A percentile compares a stretch with the other conserved stretches of the same genome.
Conservation (phyloP, 805 yeast species). For the Barnettozyma vustinii region DNA sequence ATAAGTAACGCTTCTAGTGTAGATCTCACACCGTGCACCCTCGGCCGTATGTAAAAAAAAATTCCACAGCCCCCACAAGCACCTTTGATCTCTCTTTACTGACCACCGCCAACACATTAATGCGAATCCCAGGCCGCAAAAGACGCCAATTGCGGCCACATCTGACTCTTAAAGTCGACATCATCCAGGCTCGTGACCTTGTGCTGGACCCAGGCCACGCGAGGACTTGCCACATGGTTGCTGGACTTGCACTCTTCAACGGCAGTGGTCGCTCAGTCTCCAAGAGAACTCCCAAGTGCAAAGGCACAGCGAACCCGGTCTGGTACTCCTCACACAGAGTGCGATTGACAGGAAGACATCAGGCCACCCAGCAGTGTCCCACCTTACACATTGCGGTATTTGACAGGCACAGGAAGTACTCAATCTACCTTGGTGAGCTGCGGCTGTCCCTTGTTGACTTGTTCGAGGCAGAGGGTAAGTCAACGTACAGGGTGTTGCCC, state of each 20-base stretch:
- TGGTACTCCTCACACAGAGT: constrained; percentile 20
- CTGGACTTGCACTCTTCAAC: constrained; percentile 21
- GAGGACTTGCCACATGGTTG: constrained; percentile 12
- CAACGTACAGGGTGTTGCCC: constrained; percentile 19
- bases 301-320: constrained; percentile 20
- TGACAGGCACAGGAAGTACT: constrained; percentile 24
- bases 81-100: background rate
- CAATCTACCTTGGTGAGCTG: constrained; percentile 25
- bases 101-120: background rate
- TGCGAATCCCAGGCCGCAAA: background rate
- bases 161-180: constrained; percentile 17
- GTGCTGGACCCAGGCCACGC: constrained; percentile 13
- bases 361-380: constrained; percentile 5
- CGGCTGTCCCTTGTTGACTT: constrained; percentile 20
- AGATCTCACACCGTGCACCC: background rate
- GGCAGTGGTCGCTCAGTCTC: constrained; percentile 7
- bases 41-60: background rate
- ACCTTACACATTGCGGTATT: constrained; percentile 21
- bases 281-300: constrained; percentile 18
- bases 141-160: background rate
- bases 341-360: constrained; percentile 6
- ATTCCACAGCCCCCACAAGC: background rate
- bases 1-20: background rate
- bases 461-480: constrained; percentile 9
- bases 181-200: constrained; percentile 21